Evolutionary conservation across 441 rosid genomes (phyloP), one percentile per base, ranked within the genome.

Genomic region (Adansonia gregorii): DNA sequence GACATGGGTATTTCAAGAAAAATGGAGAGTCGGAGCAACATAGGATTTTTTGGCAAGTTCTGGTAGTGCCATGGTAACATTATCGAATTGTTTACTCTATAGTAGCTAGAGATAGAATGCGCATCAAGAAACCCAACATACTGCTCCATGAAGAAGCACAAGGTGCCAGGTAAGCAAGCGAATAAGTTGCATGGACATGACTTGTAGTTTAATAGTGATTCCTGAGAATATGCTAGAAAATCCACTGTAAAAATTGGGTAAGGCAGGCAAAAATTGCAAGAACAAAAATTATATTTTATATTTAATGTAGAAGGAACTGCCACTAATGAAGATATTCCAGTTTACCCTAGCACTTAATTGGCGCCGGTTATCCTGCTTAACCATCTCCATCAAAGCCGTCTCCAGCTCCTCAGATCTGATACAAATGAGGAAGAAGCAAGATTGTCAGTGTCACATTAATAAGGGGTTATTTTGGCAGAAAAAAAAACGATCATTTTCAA

Each of bases 341-440:
- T 75, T 76, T 89, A 95, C 99, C 94, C 73, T 87, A 27, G 99
- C 99, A 82, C 98, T 91, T 85, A 95, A 84, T 82, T 95, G 91
- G 68, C 97, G 89, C 64, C 98, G 90, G 75, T 95, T 95, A 78
- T 95, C 99, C 81, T 89, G 97, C 87, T 91, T 92, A 84, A 95
- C 98, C 88, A 95, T 95, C 90, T 95, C 99, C 99, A 95, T 94
- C 85, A 95, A 85, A 82, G 98, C 99, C 9, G 95, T 95, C 89
- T 95, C 99, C 86, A 95, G 85, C 85, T 95, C 99, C 86, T 95
- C 98, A 78, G 98, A 96, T 85, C 99, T 95, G 80, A 75, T 59
- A 76, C 82, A 78, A 24, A 67, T 72, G 52, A 12, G 20, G 66
- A 80, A 68, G 64, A 81, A 71, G 63, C 54, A 73, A 74, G 43